Evolutionary conservation across 75 land plant species (phyloP).

Genomic region (Sequoia sempervirens): DNA sequence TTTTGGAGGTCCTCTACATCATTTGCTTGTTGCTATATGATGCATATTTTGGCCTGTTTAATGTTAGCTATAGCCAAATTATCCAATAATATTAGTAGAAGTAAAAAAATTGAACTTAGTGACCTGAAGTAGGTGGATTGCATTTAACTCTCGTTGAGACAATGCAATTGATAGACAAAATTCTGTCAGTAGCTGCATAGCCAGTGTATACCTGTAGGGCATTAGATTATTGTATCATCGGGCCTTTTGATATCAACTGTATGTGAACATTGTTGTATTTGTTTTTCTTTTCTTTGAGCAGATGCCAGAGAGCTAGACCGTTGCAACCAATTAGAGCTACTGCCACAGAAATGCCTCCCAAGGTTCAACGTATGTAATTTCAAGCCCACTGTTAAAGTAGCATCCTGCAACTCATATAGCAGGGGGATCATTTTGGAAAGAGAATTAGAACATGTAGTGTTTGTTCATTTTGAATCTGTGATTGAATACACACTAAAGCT

Average conservation of each 20-base stretch:
- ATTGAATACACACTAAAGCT: neutral
- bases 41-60: too few species aligned
- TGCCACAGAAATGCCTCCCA: slow-evolving; percentile 50
- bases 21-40: too few species aligned
- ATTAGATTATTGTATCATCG: neutral
- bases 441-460: neutral
- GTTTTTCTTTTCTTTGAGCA: slow-evolving; percentile 1
- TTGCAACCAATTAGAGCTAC: slow-evolving; percentile 52
- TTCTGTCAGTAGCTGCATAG: neutral
- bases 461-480: neutral
- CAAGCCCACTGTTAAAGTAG: neutral
- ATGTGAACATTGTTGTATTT: neutral
- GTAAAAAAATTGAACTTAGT: neutral
- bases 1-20: too few species aligned
- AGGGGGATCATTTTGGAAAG: neutral
- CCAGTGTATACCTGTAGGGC: neutral
- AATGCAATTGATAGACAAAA: neutral
- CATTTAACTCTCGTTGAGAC: neutral
- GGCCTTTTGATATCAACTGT: neutral
- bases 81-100: neutral
- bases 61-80: too few species aligned
- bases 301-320: slow-evolving; percentile 14
- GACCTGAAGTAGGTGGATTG: neutral
- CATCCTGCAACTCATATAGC: neutral
- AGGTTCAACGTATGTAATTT: slow-evolving; percentile 28